Conservation (phyloP, 495 filamentous ascomycete genomes). For the Podospora pseudopauciseta region DNA sequence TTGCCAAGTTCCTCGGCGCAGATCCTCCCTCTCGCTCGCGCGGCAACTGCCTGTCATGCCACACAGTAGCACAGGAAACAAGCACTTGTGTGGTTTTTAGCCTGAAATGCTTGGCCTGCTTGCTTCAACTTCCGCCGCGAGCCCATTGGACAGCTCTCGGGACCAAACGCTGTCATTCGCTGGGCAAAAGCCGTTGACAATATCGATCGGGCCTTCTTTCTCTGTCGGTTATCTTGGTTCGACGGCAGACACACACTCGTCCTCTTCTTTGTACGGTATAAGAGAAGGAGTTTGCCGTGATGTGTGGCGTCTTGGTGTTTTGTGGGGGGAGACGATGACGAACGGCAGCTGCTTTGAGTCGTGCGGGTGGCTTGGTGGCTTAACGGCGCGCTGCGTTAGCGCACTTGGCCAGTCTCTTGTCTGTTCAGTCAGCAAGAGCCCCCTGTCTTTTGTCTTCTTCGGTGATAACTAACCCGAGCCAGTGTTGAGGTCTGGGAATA, state of each 20-base stretch:
- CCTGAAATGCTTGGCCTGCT: constrained; percentile 20
- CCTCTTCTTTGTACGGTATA: background rate
- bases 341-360: constrained; percentile 10
- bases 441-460: background rate
- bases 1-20: constrained; percentile 6
- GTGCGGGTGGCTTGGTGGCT: constrained; percentile 20
- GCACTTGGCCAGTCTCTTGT: constrained; percentile 15
- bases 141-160: constrained; percentile 12
- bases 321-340: background rate
- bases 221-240: constrained; percentile 9
- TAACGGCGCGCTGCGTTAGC: constrained; percentile 12
- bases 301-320: background rate
- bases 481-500: background rate
- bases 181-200: background rate
- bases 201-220: constrained; percentile 8
- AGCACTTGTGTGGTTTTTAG: constrained; percentile 19
- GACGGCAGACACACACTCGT: background rate
- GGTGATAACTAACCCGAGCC: background rate
- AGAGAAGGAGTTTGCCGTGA: background rate
- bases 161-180: background rate
- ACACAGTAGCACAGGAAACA: constrained; percentile 2
- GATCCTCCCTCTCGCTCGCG: constrained; percentile 2
- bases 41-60: background rate
- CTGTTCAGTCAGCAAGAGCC: background rate
- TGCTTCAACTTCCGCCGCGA: constrained; percentile 6